Evolutionary conservation across 495 filamentous ascomycete species (phyloP).

Genomic region (Pyronema domesticum): DNA sequence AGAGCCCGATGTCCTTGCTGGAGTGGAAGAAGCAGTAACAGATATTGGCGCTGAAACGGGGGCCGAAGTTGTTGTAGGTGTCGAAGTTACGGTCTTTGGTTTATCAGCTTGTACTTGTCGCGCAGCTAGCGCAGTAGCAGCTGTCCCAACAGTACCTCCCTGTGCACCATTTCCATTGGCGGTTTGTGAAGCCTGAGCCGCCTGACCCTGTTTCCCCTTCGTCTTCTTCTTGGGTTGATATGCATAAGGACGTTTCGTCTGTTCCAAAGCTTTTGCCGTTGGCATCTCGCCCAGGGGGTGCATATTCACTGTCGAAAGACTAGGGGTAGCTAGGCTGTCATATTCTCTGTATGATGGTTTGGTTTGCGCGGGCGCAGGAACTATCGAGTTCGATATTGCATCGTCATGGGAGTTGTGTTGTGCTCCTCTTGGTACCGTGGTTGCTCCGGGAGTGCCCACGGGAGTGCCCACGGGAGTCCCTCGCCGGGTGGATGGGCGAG

Average conservation of each 20-base stretch:
- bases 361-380: slow-evolving; percentile 20
- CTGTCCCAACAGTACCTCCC: neutral
- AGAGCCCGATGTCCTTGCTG: slow-evolving; percentile 10
- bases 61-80: slow-evolving; percentile 8
- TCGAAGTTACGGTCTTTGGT: slow-evolving; percentile 4
- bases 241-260: slow-evolving; percentile 13
- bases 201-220: slow-evolving; percentile 1
- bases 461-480: slow-evolving; percentile 24
- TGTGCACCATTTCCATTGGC: neutral
- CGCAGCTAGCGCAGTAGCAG: neutral
- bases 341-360: slow-evolving; percentile 25
- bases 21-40: slow-evolving; percentile 5
- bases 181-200: too few relatives aligned
- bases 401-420: slow-evolving; percentile 12
- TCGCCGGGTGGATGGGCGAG: slow-evolving; percentile 23
- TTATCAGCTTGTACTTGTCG: neutral
- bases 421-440: slow-evolving; percentile 8
- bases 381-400: slow-evolving; percentile 18
- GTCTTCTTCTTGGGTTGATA: slow-evolving; percentile 16
- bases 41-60: slow-evolving; percentile 4
- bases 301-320: slow-evolving; percentile 19
- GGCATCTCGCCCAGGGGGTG: slow-evolving; percentile 22
- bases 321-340: slow-evolving; percentile 17
- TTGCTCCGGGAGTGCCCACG: slow-evolving; percentile 8
- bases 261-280: slow-evolving; percentile 18